A percentile compares a stretch with the other conserved stretches of the same genome.
These are phyloP conservation scores for Solanum corneliomulleri DNA, from an alignment of 257 asterid genomes.

Conservation along the genomic window DNA sequence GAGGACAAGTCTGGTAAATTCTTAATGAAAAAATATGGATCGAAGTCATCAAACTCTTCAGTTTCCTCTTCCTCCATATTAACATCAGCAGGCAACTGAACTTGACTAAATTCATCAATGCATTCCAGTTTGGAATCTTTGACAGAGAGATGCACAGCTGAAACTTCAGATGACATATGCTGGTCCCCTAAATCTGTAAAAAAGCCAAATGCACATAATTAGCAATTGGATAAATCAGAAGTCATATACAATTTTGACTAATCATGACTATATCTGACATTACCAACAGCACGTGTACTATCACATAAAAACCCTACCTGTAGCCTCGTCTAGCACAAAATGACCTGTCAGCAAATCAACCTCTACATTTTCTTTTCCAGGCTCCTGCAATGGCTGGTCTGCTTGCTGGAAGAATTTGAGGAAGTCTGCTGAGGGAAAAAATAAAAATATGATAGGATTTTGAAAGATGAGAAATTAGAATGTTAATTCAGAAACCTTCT, in stretches of 20 bases:
- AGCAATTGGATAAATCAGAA: background rate
- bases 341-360: conserved; percentile 20
- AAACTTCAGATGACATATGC: conserved; percentile 49
- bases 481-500: background rate
- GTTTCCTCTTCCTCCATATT: conserved; percentile 53
- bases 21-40: conserved; percentile 84
- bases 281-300: conserved; percentile 17
- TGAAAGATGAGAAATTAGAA: background rate
- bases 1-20: conserved; percentile 73
- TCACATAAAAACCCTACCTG: background rate
- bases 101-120: conserved; percentile 67
- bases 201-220: conserved; percentile 4
- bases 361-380: conserved; percentile 37
- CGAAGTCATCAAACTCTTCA: conserved; percentile 88
- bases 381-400: conserved; percentile 38
- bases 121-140: conserved; percentile 70
- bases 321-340: conserved; percentile 7
- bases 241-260: background rate
- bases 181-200: conserved; percentile 38
- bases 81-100: conserved; percentile 46
- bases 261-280: background rate
- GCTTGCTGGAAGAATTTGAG: conserved; percentile 48
- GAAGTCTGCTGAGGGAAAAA: conserved; percentile 31
- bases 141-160: conserved; percentile 60
- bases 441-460: background rate